Conservation (phyloP, 805 yeast species). For the Danielia oregonensis region DNA sequence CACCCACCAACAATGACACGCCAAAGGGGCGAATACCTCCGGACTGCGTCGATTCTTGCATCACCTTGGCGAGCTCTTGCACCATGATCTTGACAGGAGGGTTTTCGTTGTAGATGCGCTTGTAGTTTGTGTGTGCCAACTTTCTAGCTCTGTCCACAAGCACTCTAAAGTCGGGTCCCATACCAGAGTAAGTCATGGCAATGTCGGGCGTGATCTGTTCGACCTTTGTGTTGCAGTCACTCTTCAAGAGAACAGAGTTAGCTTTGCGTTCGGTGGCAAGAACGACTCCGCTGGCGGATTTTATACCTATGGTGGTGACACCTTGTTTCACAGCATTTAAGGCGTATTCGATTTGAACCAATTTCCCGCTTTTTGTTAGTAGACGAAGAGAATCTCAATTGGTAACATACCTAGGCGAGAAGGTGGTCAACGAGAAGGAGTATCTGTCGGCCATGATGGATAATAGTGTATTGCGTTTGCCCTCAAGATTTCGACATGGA, state of each 20-base stretch:
- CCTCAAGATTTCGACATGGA: no score
- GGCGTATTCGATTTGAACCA: conserved; percentile 97
- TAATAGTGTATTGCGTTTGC: conserved; percentile 4
- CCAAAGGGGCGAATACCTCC: conserved; percentile 99
- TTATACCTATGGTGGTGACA: conserved; percentile 91
- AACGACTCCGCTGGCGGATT: conserved; percentile 92
- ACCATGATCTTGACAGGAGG: conserved; percentile 95
- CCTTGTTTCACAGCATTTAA: conserved; percentile 97
- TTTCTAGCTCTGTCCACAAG: conserved; percentile 91
- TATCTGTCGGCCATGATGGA: conserved; percentile 90
- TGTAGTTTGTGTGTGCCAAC: conserved; percentile 87
- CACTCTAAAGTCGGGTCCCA: conserved; percentile 98
- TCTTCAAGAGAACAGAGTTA: conserved; percentile 69
- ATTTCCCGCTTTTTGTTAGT: conserved; percentile 71
- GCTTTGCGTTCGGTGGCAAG: conserved; percentile 95
- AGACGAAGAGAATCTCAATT: not conserved
- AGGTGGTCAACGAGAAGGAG: conserved; percentile 94
- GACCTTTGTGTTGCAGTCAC: conserved; percentile 73
- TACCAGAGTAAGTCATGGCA: conserved; percentile 95
- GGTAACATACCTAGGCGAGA: conserved; percentile 81
- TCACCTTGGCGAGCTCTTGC: conserved; percentile 89
- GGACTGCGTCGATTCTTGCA: conserved; percentile 98
- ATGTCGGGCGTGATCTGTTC: conserved; percentile 88
- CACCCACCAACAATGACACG: conserved; percentile 90
- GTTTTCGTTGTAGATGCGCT: conserved; percentile 90